These are phyloP conservation scores for Acacia acuminata DNA, from an alignment of 306 rosid genomes.

Conservation along the genomic window DNA sequence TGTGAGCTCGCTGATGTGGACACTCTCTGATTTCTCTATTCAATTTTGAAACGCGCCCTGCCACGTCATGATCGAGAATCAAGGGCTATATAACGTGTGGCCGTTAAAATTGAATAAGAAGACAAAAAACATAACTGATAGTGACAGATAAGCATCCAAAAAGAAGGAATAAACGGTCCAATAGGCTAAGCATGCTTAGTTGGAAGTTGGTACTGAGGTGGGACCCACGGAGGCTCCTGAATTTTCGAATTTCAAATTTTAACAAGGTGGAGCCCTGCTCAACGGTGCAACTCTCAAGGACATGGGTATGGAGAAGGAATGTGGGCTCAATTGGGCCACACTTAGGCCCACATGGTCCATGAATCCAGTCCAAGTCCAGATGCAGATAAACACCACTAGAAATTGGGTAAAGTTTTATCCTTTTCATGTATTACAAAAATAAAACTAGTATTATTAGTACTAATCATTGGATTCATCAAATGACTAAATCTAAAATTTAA, in stretches of 20 bases:
- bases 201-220: constrained; percentile 3
- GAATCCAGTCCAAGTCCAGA: not conserved
- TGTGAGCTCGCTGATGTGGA: constrained; percentile 24
- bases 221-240: constrained; percentile 28
- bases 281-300: not conserved
- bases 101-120: not conserved
- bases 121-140: not conserved
- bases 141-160: not conserved
- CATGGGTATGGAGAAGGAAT: not conserved
- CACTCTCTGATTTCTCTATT: not conserved
- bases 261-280: constrained; percentile 35
- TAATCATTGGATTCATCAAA: not conserved
- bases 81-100: not conserved
- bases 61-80: not conserved
- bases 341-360: not conserved
- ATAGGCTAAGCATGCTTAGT: not conserved
- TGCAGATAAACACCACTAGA: not conserved
- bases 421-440: not conserved
- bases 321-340: not conserved
- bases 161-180: constrained; percentile 14
- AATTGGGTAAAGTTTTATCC: not conserved
- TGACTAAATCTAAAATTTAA: not conserved
- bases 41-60: not conserved
- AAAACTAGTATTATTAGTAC: too few species aligned
- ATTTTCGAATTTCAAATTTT: constrained; percentile 39